Percentiles rank a stretch among this genome's conserved stretches.
Evolutionary conservation across 1,284 basidiomycete genomes (phyloP).

Genomic region (Cronartium quercuum): DNA sequence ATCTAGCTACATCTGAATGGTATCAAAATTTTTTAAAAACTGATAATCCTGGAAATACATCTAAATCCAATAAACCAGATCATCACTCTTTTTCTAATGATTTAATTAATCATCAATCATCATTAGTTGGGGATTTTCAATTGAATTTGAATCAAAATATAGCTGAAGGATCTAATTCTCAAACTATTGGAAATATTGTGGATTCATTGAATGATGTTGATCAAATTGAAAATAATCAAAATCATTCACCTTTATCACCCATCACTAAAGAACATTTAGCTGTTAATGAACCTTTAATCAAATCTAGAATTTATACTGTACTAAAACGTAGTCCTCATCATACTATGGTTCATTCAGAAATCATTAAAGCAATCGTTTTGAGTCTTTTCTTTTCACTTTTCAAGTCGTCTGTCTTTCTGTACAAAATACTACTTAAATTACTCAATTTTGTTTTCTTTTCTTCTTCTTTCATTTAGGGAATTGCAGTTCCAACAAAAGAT

Average conservation of each 20-base stretch:
- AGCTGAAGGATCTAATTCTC: neutral
- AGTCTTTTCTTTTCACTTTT: neutral
- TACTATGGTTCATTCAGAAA: conserved; percentile 43
- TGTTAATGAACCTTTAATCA: conserved; percentile 42
- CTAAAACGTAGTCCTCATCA: conserved; percentile 38
- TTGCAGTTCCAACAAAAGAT: conserved; percentile 33
- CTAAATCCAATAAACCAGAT: conserved; percentile 40
- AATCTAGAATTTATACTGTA: conserved; percentile 41
- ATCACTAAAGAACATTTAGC: conserved; percentile 41
- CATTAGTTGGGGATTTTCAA: too few relatives aligned
- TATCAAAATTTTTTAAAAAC: conserved; percentile 35
- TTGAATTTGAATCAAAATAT: too few relatives aligned
- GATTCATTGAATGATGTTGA: conserved; percentile 3
- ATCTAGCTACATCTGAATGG: conserved; percentile 42
- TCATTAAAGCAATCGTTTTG: conserved; percentile 44
- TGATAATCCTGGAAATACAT: conserved; percentile 33
- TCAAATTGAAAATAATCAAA: conserved; percentile 18
- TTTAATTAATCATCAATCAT: too few relatives aligned
- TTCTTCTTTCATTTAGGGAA: conserved; percentile 4
- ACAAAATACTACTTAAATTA: neutral
- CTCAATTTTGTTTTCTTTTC: neutral
- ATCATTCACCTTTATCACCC: conserved; percentile 37
- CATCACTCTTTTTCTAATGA: too few relatives aligned
- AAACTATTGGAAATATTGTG: conserved; percentile 3
- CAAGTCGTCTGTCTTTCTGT: neutral